Percentiles rank a stretch among this genome's conserved stretches.
Evolutionary conservation across 2,329 filamentous ascomycete species (phyloP).

Genomic region (Cladobotryum protrusum): DNA sequence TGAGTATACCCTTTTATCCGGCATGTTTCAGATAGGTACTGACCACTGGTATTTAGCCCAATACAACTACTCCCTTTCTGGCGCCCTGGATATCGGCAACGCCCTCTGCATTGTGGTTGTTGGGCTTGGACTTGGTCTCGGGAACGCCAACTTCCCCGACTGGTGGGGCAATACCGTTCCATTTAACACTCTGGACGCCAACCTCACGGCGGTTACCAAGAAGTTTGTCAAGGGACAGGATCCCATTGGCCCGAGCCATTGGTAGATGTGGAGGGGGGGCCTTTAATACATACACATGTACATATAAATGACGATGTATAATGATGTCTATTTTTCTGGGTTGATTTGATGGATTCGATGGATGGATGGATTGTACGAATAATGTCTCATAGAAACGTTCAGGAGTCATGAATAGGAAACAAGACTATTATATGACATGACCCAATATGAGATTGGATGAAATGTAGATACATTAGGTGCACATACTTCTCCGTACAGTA

Average conservation of each 20-base stretch:
- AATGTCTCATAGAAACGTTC: too few species aligned
- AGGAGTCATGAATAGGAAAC: too few species aligned
- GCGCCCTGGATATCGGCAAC: conserved; percentile 49
- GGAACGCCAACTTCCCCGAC: conserved; percentile 20
- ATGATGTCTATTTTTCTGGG: too few species aligned
- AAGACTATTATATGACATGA: too few species aligned
- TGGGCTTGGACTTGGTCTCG: conserved; percentile 30
- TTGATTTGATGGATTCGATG: too few species aligned
- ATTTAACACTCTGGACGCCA: conserved; percentile 24
- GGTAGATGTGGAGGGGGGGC: conserved; percentile 17
- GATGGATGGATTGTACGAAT: too few species aligned
- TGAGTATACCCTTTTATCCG: conserved; percentile 22
- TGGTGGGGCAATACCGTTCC: conserved; percentile 45
- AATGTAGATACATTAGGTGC: too few species aligned
- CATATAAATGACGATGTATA: too few species aligned
- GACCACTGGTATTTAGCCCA: conserved; percentile 4
- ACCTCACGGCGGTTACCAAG: conserved; percentile 21
- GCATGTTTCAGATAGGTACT: background rate
- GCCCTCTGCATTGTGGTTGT: conserved; percentile 50
- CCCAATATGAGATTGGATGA: too few species aligned
- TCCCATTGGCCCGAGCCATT: conserved; percentile 22
- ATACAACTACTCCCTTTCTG: conserved; percentile 55
- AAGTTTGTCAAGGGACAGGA: conserved; percentile 18
- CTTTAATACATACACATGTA: too few species aligned
- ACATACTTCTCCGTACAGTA: too few species aligned